Evolutionary conservation across 202 grass and related monocot genomes (phyloP).

Genomic region (Setaria italica): DNA sequence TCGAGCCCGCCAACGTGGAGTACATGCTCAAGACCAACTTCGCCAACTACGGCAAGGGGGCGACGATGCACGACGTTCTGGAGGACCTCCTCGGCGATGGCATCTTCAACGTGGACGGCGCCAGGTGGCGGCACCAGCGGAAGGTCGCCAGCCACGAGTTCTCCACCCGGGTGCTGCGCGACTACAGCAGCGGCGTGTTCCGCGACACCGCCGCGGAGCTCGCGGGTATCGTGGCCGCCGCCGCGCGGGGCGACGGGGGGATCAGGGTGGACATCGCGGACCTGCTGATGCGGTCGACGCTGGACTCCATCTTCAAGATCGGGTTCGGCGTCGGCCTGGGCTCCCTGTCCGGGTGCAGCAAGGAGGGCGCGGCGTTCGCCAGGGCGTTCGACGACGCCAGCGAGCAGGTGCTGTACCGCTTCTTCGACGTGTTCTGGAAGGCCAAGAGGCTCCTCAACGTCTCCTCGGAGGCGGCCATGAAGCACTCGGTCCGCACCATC

Average conservation of each 20-base stretch:
- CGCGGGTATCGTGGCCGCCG: constrained; percentile 31
- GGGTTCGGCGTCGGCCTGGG: constrained; percentile 68
- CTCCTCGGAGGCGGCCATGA: constrained; percentile 62
- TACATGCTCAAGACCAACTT: constrained; percentile 85
- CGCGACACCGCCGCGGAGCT: constrained; percentile 53
- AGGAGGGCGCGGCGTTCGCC: constrained; percentile 62
- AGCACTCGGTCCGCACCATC: constrained; percentile 49
- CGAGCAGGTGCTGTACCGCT: constrained; percentile 53
- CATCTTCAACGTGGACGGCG: constrained; percentile 82
- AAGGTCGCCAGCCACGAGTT: constrained; percentile 78
- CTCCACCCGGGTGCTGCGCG: constrained; percentile 61
- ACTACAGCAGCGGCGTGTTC: constrained; percentile 68
- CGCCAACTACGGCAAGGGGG: constrained; percentile 78
- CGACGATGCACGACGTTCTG: constrained; percentile 37
- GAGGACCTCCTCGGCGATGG: constrained; percentile 76
- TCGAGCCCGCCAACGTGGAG: constrained; percentile 73
- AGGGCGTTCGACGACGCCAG: constrained; percentile 75
- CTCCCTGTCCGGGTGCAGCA: constrained; percentile 41
- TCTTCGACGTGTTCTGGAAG: constrained; percentile 67
- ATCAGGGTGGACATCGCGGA: constrained; percentile 51
- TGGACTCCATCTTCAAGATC: constrained; percentile 79
- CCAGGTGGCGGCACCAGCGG: constrained; percentile 71
- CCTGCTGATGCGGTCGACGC: constrained; percentile 67
- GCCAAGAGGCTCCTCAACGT: constrained; percentile 51
- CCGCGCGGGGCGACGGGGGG: background rate